Evolutionary conservation across 2,329 filamentous ascomycete genomes (phyloP).

Genomic region (Ceratocystis ficicola): DNA sequence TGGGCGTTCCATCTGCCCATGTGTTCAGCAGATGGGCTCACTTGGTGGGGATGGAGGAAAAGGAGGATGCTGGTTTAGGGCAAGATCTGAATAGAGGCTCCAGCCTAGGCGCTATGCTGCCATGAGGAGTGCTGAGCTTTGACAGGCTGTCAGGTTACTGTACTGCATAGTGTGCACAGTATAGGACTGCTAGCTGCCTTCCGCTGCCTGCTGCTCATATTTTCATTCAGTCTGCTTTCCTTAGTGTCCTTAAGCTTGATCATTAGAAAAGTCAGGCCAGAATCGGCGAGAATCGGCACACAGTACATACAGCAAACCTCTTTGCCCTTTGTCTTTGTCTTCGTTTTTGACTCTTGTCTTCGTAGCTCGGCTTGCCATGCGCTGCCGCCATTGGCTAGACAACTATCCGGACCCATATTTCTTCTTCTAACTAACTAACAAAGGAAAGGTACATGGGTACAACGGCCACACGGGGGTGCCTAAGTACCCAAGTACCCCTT

Average conservation of each 20-base stretch:
- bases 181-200: neutral
- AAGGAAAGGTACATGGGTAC: neutral
- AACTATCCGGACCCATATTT: neutral
- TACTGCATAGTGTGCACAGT: neutral
- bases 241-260: neutral
- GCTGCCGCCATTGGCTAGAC: neutral
- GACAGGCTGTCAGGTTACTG: neutral
- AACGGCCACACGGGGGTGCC: neutral
- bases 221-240: neutral
- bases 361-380: neutral
- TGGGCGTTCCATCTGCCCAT: neutral
- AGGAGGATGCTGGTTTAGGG: neutral
- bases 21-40: conserved; percentile 1
- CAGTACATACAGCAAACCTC: neutral
- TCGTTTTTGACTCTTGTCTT: neutral
- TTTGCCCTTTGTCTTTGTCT: neutral
- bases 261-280: neutral
- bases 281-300: neutral
- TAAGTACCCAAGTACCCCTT: no score
- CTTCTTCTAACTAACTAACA: neutral
- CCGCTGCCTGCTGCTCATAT: neutral
- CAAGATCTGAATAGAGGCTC: neutral
- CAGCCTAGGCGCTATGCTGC: neutral
- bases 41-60: neutral
- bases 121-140: neutral